Base-by-base conservation (phyloP, 208 protist species). In the Jaenimonas drosophilae region DNA sequence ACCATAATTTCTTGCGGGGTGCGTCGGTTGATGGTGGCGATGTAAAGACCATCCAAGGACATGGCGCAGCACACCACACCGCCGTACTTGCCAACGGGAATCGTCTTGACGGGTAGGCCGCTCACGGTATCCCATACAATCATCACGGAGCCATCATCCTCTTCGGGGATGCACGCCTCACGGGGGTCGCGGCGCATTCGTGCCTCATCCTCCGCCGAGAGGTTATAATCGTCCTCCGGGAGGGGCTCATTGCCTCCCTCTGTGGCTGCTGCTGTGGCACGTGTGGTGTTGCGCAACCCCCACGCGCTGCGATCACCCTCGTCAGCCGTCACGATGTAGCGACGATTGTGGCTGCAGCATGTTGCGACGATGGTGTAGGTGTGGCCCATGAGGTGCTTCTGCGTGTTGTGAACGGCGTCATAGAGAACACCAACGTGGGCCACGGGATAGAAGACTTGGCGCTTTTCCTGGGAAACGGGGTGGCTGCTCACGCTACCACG, bases 51-150 rank as follows among this genome's bases (percentile, higher is more conserved):
- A 47, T 96, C 90, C 1, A 73, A 49, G 6, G 87, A 93, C 63
- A 97, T 88, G 48, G 88, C 87, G 37, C 94, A 78, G 23, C 76
- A 67, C 26, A 86, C 49, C 14, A 96, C 89, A 26, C 94, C 91
- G 24, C 75, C 65, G 59, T 88, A 87, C 31, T 72, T 64, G 25
- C 71, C 68, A 3, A 84, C 70, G 37, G 61, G 66, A 55, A 88
- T 77, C n/a, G 54, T 71, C n/a, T 87, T 79, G 31, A 97, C 49
- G 14, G 94, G 90, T 23, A 85, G 67, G 6, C 67, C 65, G 24
- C 73, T 93, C 28, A 71, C 40, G 25, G 87, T 74, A 32, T 97
- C 92, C 92, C 94, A 97, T 2, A 97, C 71, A 52, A 97, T 96
- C 66, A 97, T 81, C 38, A 88, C 56, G 6, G 77, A 76, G 36